Evolutionary conservation across 768 basidiomycete species (phyloP).

Genomic region (Coprinopsis sp.): DNA sequence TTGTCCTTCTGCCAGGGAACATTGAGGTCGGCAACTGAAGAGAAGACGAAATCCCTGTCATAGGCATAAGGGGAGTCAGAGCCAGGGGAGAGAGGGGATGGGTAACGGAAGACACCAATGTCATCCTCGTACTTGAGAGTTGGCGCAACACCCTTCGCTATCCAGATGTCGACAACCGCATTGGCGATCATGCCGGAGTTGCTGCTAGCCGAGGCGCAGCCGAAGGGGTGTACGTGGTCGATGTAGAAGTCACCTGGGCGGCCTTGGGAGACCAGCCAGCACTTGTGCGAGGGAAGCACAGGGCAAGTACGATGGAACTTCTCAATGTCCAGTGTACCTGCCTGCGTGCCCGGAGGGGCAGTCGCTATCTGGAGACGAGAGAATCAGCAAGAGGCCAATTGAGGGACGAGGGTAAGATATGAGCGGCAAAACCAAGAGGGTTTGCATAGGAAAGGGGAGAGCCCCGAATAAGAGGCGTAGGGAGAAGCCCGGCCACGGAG

Average conservation of each 20-base stretch:
- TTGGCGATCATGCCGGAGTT: slow-evolving; percentile 27
- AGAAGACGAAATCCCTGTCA: slow-evolving; percentile 12
- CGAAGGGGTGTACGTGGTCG: slow-evolving; percentile 28
- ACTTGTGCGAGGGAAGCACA: slow-evolving; percentile 27
- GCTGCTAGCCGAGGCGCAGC: slow-evolving; percentile 23
- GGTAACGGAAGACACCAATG: slow-evolving; percentile 18
- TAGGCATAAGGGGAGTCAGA: slow-evolving; percentile 17
- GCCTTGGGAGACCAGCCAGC: slow-evolving; percentile 27
- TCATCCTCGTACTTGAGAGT: slow-evolving; percentile 23
- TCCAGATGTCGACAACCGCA: slow-evolving; percentile 25
- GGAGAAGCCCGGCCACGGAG: background rate
- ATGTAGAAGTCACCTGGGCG: slow-evolving; percentile 21
- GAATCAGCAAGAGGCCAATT: too few species aligned
- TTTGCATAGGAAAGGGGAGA: slow-evolving; percentile 4
- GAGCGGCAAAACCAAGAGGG: too few species aligned
- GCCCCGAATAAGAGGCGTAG: slow-evolving; percentile 5
- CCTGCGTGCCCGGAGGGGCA: slow-evolving; percentile 27
- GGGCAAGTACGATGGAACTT: too few species aligned
- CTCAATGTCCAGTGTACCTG: slow-evolving; percentile 26
- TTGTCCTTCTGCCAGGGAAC: slow-evolving; percentile 28
- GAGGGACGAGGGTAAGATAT: too few species aligned
- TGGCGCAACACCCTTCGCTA: slow-evolving; percentile 13
- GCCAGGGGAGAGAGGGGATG: slow-evolving; percentile 8
- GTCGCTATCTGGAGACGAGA: slow-evolving; percentile 20
- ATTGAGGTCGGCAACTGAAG: slow-evolving; percentile 13